Base-by-base conservation (phyloP, 2,329 filamentous ascomycete genomes). In the Stemphylium beticola region DNA sequence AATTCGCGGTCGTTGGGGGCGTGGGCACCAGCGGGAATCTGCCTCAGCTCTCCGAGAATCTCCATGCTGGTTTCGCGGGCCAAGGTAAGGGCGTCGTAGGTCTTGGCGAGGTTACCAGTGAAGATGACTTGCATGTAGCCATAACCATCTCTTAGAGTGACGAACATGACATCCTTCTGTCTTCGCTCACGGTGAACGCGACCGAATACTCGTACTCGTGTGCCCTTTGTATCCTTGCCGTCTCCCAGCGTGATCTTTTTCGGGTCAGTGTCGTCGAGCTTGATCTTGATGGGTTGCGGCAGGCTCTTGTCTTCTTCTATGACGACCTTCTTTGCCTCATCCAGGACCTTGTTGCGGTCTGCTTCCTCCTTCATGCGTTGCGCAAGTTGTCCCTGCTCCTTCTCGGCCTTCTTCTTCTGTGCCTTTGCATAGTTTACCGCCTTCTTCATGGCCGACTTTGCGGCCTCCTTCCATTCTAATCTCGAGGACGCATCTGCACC, bases 1-100 rank as follows among this genome's bases (percentile, higher is more conserved):
- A 97, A 83, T 77, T 97, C 93, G 61, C 93, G 90, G 82, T 89
- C 82, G 78, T 92, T 87, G 43, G 91, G 91, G 0, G 93, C 93
- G 55, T 88, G 86, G 60, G 89, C 86, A 50, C 90, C 91, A 20
- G 85, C 83, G 9, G 90, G 93, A 4, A 96, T 89, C 69, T 90
- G 84, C 73, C 86, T 87, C 83, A 97, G 87, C 81, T 96, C 90
- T 65, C 93, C 93, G 57, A 86, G 86, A 53, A 97, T 85, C 68
- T 87, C 87, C 71, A 97, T 86, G 46, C 91, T 91, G n/a, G 92
- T 95, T 78, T 93, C 92, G 59, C 89, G 87, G 29, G 91, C 91
- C 65, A 97, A 85, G 20, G 89, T 92, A 66, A 96, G 81, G 58
- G 91, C 90, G 71, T 96, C 92, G 80, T 96, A 96, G n/a, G 91